Conservation (phyloP, 805 yeast genomes). For the Saccharomycopsis microspora region DNA sequence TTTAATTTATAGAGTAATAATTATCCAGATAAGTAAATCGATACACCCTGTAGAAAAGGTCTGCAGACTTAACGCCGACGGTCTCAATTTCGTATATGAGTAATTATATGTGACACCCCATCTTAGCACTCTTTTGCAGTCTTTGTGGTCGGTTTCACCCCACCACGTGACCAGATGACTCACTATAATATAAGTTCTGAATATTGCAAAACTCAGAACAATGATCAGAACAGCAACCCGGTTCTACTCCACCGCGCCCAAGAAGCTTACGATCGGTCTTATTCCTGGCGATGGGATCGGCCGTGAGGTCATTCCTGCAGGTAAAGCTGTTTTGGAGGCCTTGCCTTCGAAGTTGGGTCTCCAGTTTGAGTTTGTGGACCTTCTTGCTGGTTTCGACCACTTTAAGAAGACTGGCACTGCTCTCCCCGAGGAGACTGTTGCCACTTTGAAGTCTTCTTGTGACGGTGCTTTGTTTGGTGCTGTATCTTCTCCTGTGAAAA, state of each 20-base stretch:
- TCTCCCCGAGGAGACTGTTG: constrained; percentile 85
- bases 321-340: constrained; percentile 74
- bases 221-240: constrained; percentile 5
- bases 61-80: too few species aligned
- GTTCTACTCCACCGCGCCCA: constrained; percentile 25
- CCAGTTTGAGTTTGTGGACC: constrained; percentile 73
- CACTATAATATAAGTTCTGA: too few species aligned
- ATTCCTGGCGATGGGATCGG: constrained; percentile 99
- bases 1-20: too few species aligned
- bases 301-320: constrained; percentile 91
- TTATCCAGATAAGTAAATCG: too few species aligned
- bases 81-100: too few species aligned
- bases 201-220: not conserved
- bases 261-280: constrained; percentile 48
- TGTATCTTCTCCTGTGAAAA: constrained; percentile 87
- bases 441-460: constrained; percentile 63
- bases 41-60: too few species aligned
- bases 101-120: too few species aligned
- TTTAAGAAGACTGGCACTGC: constrained; percentile 95
- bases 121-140: too few species aligned
- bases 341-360: constrained; percentile 69
- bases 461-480: constrained; percentile 98
- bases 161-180: too few species aligned
- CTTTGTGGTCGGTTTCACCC: too few species aligned
- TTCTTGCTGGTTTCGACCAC: constrained; percentile 90